Evolutionary conservation across 2,329 filamentous ascomycete genomes (phyloP), one percentile per base, ranked within the genome.

Genomic region (Elsinoe ampelina): DNA sequence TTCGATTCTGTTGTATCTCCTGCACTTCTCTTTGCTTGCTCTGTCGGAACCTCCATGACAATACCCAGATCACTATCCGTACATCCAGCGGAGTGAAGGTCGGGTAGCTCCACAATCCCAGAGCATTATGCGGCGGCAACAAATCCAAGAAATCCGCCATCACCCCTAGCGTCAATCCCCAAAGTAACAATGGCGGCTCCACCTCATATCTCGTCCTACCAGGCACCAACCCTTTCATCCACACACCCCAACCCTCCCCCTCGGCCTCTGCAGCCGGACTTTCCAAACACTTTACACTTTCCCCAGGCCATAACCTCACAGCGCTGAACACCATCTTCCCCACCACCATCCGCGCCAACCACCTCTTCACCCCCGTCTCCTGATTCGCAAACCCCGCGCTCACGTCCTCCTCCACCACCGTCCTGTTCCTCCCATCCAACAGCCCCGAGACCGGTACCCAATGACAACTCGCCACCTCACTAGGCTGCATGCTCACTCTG

Each of bases 321-420:
- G 83, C 84, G 20, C 83, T 81, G 64, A 86, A 86, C 63, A 81
- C 75, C 83, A 87, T 86, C 59, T 79, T 77, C 10, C 83, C 83
- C 50, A 86, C 73, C 63, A 82, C 73, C 32, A 76, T 72, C 41
- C 80, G 76, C 36, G 82, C 71, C 60, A 81, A 73, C 63, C 76
- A 75, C 59, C 78, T 79, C 61, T 77, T 71, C 38, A 83, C 66
- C 12, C 77, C 73, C 1, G 81, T 76, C 42, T 78, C 77, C 57
- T 77, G 77, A 57, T 78, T 78, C 2, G 80, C 76, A 54, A 84
- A 76, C 19, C 84, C 78, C 59, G 80, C 80, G 1, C 80, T 80
- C 42, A 85, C 80, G 65, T 87, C 81, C 56, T 84, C 81, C 61
- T 80, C 78, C 65, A 83, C 80, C 58, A 80, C 75, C 0, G 82